Evolutionary conservation across 345 rosid species (phyloP).

Genomic region (Populus simonii): DNA sequence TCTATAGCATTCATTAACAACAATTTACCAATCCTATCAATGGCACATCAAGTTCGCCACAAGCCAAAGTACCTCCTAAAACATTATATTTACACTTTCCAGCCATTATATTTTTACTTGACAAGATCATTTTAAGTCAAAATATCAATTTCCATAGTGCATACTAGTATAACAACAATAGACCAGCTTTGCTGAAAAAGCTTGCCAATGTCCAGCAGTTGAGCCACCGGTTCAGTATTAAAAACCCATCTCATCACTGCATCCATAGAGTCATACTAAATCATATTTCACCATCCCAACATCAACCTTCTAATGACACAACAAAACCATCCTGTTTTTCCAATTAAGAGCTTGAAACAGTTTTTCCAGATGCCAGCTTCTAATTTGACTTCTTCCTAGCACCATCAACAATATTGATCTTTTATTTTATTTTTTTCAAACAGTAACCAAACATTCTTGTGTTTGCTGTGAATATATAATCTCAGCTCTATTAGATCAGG

Average conservation of each 20-base stretch:
- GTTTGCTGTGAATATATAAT: not conserved
- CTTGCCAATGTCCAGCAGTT: not conserved
- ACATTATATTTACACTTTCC: not conserved
- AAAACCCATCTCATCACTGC: not conserved
- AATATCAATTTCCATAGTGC: not conserved
- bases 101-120: not conserved
- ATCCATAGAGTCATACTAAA: not conserved
- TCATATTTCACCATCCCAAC: not conserved
- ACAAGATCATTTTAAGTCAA: not conserved
- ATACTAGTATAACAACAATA: not conserved
- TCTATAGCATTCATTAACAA: not conserved
- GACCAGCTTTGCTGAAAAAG: not conserved
- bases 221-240: not conserved
- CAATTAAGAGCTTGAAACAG: not conserved
- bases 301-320: not conserved
- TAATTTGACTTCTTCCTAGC: not conserved
- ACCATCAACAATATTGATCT: not conserved
- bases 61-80: not conserved
- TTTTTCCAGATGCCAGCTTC: not conserved
- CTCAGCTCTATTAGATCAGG: not conserved
- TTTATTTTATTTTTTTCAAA: not conserved
- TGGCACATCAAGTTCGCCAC: not conserved
- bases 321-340: not conserved
- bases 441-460: not conserved
- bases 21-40: not conserved